Base-by-base conservation (phyloP, 768 basidiomycete species). In the Mycena metata region DNA sequence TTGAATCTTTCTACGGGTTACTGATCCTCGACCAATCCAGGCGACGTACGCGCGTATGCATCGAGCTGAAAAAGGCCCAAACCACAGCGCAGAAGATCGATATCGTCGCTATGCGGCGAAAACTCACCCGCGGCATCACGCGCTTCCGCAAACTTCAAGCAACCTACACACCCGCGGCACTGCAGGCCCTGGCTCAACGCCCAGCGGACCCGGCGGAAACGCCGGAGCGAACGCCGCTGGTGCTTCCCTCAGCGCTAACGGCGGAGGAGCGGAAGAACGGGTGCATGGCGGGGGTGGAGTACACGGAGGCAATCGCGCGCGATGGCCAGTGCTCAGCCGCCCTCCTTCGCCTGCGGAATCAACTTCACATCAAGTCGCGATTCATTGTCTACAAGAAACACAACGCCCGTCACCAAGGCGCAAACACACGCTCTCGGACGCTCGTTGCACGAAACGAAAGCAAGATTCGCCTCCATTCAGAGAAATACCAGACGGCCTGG, bases 321-420 rank as follows among this genome's bases (percentile, higher is more conserved):
- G 64, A 58, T 4, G 68, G 56, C 17, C 68, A 69, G 42, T 64
- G 68, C 35, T 41, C 33, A 1, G 23, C 45, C 5, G 63, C 68
- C 5, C 68, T 69, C 13, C 56, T 26, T 2, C 17, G 26, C 10
- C 51, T 69, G 1, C 64, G 68, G 15, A 51, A 42, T 13, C 68
- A 65, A 16, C 68, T 69, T 0, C 67, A 65, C 36, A 57, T 62
- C 60, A 62, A 62, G 49, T 50, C 46, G 1, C 23, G 60, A 5
- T 30, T 64, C 1, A 26, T 64, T 13, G n/a, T 30, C 7, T 64
- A 64, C 51, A 64, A 64, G 51, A 54, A 55, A 21, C 5, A 26
- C 10, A n/a, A 69, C 11, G 33, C 43, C 2, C 54, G 58, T 2
- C 63, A 66, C 15, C 71, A 72, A n/a, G 45, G 54, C 0, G 19